Evolutionary conservation across 495 filamentous ascomycete species (phyloP), one percentile per base, ranked within the genome.

Genomic region (Aspergillus funiculosus): DNA sequence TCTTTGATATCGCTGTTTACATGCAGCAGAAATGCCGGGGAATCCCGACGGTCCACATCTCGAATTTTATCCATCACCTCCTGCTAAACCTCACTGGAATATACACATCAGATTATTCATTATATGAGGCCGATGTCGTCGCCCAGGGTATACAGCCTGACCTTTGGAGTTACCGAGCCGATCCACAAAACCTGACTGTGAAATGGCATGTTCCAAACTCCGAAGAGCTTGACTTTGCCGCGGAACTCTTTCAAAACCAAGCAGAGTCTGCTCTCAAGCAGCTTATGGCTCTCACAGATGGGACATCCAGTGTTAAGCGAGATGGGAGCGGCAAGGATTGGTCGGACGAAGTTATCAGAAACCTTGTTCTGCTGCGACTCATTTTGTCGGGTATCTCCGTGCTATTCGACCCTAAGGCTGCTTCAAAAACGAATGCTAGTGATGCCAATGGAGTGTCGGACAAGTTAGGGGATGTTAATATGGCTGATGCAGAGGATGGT

Each of bases 21-120:
- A 95, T 97, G 91, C 91, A 96, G 61, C 75, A 92, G 50, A 90
- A 86, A 42, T 97, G 94, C 67, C 80, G 82, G 55, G 92, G 92
- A 13, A 86, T 94, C 24, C 89, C 94, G 0, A 92, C 91, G 0
- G 86, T 95, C 20, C 94, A 97, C 61, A 83, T 97, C 40, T 94
- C 89, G 27, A 99, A 97, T 61, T 96, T 90, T 63, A 88, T 97
- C 25, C 92, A 99, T 63, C 92, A 99, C 62, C 76, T 99, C n/a
- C 69, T 99, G n/a, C 85, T 99, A 37, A 97, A 96, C 58, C 71
- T 95, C 14, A 97, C 91, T 3, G 81, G 88, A 17, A 96, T 86
- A 1, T 99, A 97, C 54, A 89, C 92, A 3, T 76, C 86, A 24
- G 92, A 99, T 57, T 88, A 86, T 58, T 77, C 81, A 3, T 74